Base-by-base conservation (phyloP, 768 basidiomycete genomes). In the Podaxis sp. region DNA sequence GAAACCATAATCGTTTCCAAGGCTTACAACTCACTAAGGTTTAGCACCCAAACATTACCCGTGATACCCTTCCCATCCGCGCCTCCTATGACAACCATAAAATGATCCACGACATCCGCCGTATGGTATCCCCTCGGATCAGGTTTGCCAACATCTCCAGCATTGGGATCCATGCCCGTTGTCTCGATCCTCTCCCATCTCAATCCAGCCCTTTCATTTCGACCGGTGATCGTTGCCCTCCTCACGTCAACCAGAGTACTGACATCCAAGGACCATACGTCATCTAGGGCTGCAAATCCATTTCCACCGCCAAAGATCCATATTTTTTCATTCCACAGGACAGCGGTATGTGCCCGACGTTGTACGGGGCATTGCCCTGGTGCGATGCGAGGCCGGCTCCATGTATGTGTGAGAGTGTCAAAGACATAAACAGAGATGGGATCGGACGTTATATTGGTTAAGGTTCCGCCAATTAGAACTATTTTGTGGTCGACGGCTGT, bases 271-370 rank as follows among this genome's bases (percentile, higher is more conserved):
- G 89, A 85, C 94, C 94, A 96, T 19, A 96, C 76, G 72, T 97
- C 95, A 66, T 93, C 93, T 61, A 97, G 79, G 0, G 95, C 95
- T 15, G 83, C 84, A 76, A 89, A 78, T 0, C 95, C 95, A 63
- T 94, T 96, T 1, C 95, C 95, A 13, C 95, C 95, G 6, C 95
- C 95, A 68, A 96, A 97, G 4, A 97, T 75, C 79, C 91, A 92
- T 0, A 98, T 82, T 70, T 84, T 88, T 61, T 82, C 80, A 30
- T 79, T 76, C 69, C 92, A 88, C n/a, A 86, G 75, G 17, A 95
- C 90, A 1, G 93, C 85, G 0, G 93, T 91, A 73, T 98, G 95
- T 1, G 95, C 94, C 28, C 95, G 87, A 11, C 95, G 86, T 2
- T 89, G 86, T 2, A 84, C 82, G 0, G 92, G 87, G 12, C 63